A percentile compares a stretch with the other conserved stretches of the same genome.
phyloP scores from a whole-genome alignment of 164 flowering plant genomes.

The Echeveria elegans region DNA sequence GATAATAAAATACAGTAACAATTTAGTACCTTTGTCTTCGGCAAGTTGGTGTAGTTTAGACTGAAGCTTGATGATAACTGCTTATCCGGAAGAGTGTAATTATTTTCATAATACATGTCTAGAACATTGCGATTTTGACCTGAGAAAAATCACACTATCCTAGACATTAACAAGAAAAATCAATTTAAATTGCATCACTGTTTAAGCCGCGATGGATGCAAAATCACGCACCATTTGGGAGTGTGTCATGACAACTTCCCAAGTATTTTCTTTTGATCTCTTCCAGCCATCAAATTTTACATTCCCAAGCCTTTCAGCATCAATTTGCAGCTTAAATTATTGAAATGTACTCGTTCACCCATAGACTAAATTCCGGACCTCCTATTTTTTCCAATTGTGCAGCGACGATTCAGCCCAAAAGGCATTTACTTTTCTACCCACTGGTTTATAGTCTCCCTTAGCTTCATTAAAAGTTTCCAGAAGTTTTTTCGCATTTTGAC shows the following conservation, averaged over 20 bases:
- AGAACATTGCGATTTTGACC: slow-evolving; percentile 66
- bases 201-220: neutral
- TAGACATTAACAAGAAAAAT: neutral
- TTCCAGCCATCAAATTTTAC: slow-evolving; percentile 67
- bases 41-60: slow-evolving; percentile 27
- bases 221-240: slow-evolving; percentile 78
- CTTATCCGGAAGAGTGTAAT: slow-evolving; percentile 55
- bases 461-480: slow-evolving; percentile 30
- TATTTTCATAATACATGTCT: slow-evolving; percentile 85
- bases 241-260: slow-evolving; percentile 89
- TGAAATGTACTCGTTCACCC: slow-evolving; percentile 67
- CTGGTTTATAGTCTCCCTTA: slow-evolving; percentile 20
- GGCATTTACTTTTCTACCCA: slow-evolving; percentile 19
- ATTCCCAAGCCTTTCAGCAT: slow-evolving; percentile 27
- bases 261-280: slow-evolving; percentile 40
- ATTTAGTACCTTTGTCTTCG: slow-evolving; percentile 50
- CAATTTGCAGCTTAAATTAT: slow-evolving; percentile 59
- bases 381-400: slow-evolving; percentile 62
- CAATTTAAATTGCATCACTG: neutral
- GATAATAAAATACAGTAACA: neutral
- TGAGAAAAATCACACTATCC: slow-evolving; percentile 29
- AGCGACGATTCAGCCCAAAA: slow-evolving; percentile 43
- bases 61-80: slow-evolving; percentile 29
- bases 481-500: slow-evolving; percentile 46
- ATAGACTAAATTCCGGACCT: slow-evolving; percentile 59